phyloP scores from a whole-genome alignment of 441 rosid genomes.

The Gossypium gossypioides region DNA sequence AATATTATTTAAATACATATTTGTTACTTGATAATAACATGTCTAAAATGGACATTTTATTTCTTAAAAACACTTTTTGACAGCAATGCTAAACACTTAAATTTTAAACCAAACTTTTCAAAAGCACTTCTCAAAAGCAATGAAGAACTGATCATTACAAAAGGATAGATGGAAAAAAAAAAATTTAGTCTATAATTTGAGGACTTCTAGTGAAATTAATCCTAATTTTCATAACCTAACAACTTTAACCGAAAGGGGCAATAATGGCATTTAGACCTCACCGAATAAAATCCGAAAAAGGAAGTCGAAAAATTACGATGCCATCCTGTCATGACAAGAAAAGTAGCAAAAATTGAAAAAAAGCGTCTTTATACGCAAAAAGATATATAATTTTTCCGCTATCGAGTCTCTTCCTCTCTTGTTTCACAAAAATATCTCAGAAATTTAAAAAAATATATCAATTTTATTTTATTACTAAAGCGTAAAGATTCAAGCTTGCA shows the following conservation, averaged over 20 bases:
- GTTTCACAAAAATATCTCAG: background rate
- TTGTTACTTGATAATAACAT: too few relatives aligned
- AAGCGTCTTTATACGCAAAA: background rate
- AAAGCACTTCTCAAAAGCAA: too few relatives aligned
- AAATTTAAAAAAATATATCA: background rate
- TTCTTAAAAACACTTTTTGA: too few relatives aligned
- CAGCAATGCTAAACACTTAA: too few relatives aligned
- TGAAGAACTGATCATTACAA: too few relatives aligned
- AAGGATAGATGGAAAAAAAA: too few relatives aligned
- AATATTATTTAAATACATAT: too few relatives aligned
- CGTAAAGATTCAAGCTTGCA: background rate
- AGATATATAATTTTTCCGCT: background rate
- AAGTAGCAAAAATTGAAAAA: background rate
- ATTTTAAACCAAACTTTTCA: too few relatives aligned
- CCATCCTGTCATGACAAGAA: conserved; percentile 18
- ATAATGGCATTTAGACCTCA: background rate
- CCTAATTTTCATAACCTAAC: background rate
- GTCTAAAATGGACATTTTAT: too few relatives aligned
- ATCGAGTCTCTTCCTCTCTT: background rate
- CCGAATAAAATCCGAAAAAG: background rate
- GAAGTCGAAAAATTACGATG: conserved; percentile 15
- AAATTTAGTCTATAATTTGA: background rate
- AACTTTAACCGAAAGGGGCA: background rate
- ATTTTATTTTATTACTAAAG: background rate
- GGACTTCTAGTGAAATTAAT: background rate